A percentile compares a stretch with the other conserved stretches of the same genome.
Conservation (phyloP, 2,329 filamentous ascomycete species). For the Microdochium bolleyi region DNA sequence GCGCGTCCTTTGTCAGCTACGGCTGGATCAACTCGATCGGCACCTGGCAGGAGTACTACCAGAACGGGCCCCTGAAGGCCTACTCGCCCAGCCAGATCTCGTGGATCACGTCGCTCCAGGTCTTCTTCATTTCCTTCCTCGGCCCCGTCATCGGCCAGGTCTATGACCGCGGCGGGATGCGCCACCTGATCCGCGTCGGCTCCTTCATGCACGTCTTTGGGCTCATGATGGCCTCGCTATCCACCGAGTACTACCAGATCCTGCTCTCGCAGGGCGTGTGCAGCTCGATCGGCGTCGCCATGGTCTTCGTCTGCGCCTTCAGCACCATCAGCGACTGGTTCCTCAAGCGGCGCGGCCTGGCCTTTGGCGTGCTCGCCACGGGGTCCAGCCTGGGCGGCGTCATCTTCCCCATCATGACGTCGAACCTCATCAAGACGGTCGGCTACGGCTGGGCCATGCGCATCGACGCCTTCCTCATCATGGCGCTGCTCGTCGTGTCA, state of each 20-base stretch:
- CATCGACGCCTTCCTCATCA: conserved; percentile 8
- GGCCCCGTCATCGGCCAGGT: not conserved
- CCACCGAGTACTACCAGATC: conserved; percentile 57
- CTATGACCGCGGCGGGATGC: not conserved
- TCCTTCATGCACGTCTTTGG: not conserved
- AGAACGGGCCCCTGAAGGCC: conserved; percentile 49
- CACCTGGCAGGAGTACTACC: conserved; percentile 55
- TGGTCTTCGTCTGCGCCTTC: conserved; percentile 65
- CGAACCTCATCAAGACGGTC: conserved; percentile 41
- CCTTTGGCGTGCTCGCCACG: conserved; percentile 61
- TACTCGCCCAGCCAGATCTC: conserved; percentile 25
- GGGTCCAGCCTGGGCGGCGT: conserved; percentile 55
- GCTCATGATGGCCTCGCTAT: not conserved
- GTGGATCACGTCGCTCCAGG: not conserved
- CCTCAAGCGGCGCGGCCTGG: conserved; percentile 50
- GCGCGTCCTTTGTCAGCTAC: conserved; percentile 54
- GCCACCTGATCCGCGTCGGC: not conserved
- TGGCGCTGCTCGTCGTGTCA: conserved; percentile 7
- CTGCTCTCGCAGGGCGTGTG: conserved; percentile 60
- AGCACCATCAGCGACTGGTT: conserved; percentile 65
- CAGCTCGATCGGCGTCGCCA: conserved; percentile 55
- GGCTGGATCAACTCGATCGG: conserved; percentile 61
- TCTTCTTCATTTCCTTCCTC: not conserved
- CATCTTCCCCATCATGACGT: conserved; percentile 34
- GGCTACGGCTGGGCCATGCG: conserved; percentile 26